Base-by-base conservation (phyloP, 75 land plant species). In the Larix kaempferi region DNA sequence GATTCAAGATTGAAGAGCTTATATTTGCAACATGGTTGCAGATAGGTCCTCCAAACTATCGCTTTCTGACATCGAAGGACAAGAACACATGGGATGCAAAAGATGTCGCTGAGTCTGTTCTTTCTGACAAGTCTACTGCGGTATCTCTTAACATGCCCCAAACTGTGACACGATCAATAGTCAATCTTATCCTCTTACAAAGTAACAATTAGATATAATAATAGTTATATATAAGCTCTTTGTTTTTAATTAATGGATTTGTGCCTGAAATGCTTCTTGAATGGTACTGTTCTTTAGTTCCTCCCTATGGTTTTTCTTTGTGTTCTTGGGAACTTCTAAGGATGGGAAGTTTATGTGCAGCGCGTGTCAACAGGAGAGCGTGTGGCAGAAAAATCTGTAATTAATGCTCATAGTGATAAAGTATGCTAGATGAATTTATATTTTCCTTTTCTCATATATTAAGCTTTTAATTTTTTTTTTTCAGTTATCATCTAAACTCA, bases 51-150 rank as follows among this genome's bases (percentile, higher is more conserved):
- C 94, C 92, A 13, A 94, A 92, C 83, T 37, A 69, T 57, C 58
- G 77, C 27, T 83, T 90, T 66, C 74, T 94, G 27, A 84, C 86
- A 76, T 85, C 92, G 75, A 83, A 80, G 21, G 96, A 94, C 67
- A 88, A 83, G 76, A 87, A 76, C 73, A 74, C 85, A 17, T 94
- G 96, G 96, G 81, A 54, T 41, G 89, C 96, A 55, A 89, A 88
- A 82, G 89, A 86, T 85, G 94, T 94, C 83, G 94, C 96, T 27
- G 91, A 90, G 49, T 91, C 96, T 78, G 89, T 94, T 80, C 79
- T 94, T 52, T 71, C 96, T 81, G 94, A 94, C 84, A 94, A 90
- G 67, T 86, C 96, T 82, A 89, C 94, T 56, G 72, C 93, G 91
- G 96, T 94, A 86, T 71, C 56, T 61, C 60, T 57, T 54, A 4